A percentile compares a stretch with the other conserved stretches of the same genome.
phyloP scores from a whole-genome alignment of 495 filamentous ascomycete species.

The Penicillium herquei region DNA sequence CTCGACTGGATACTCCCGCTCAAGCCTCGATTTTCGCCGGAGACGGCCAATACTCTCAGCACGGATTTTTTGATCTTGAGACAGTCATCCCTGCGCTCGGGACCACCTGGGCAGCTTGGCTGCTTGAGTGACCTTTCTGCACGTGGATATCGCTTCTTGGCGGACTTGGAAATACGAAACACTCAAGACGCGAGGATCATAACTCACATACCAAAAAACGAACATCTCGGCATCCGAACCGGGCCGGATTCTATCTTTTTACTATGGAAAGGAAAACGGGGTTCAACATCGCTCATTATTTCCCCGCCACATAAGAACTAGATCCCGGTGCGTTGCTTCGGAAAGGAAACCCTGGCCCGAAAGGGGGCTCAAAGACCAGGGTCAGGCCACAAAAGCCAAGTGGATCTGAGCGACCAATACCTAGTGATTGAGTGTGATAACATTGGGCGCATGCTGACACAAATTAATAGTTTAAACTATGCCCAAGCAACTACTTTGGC shows the following conservation, averaged over 20 bases:
- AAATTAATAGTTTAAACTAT: background rate
- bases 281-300: background rate
- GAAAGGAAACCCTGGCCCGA: constrained; percentile 10
- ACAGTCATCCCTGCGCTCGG: constrained; percentile 2
- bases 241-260: background rate
- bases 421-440: background rate
- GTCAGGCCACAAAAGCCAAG: background rate
- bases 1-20: background rate
- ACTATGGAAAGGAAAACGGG: background rate
- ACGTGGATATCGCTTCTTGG: background rate
- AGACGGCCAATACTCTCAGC: constrained; percentile 3
- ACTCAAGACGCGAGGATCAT: background rate
- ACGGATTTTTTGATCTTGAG: background rate
- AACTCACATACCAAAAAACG: background rate
- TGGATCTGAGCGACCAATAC: background rate
- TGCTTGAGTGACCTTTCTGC: background rate
- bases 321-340: background rate
- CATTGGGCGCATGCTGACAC: background rate
- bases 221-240: background rate
- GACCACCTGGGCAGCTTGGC: background rate
- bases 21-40: constrained; percentile 10
- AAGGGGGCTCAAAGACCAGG: background rate
- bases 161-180: background rate
- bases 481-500: background rate
- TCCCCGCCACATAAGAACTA: background rate